Evolutionary conservation across 345 rosid species (phyloP), one percentile per base, ranked within the genome.

Genomic region (Abelmoschus esculentus): DNA sequence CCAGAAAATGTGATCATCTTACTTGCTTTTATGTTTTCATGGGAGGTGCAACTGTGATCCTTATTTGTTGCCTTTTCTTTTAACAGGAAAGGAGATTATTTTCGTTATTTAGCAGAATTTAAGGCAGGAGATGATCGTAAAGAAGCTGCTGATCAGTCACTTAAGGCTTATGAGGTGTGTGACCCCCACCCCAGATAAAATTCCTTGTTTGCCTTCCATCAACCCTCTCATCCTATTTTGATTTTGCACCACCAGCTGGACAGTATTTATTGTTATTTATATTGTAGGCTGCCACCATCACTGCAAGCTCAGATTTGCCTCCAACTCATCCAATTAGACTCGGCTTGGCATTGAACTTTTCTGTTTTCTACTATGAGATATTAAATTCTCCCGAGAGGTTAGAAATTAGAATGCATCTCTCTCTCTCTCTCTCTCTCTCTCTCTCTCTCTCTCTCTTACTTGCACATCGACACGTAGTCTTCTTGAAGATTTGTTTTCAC

Each of bases 351-450:
- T 82, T 91, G 61, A 91, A 89, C 83, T 91, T 89, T 83, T 89
- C 96, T 10, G 96, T 87, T 70, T 91, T 89, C 82, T 87, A 86
- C 79, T 89, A 87, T 68, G 97, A 91, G 80, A 89, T 91, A 71
- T 79, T 91, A 75, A 91, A 89, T 72, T 91, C 95, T 7, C 87
- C 92, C 28, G 96, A 92, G 70, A 83, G 91, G 84, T 90, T 79
- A 72, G 69, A 61, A 60, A 49, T 13, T 14, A 49, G 53, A 49
- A 49, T 74, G 72, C 67, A 7, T 54, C 28, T 54, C 12, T 54
- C 58, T 50, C 32, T 54, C 28, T 22, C 26, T 22, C 1, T 22
- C 26, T 26, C 22, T 36, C 32, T 54, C 28, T 54, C 28, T 54
- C 12, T 54, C 58, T 50, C 32, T 54, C 28, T 22, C 26, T 22